phyloP scores from a whole-genome alignment of 345 rosid genomes.

The Citrus cavaleriei region DNA sequence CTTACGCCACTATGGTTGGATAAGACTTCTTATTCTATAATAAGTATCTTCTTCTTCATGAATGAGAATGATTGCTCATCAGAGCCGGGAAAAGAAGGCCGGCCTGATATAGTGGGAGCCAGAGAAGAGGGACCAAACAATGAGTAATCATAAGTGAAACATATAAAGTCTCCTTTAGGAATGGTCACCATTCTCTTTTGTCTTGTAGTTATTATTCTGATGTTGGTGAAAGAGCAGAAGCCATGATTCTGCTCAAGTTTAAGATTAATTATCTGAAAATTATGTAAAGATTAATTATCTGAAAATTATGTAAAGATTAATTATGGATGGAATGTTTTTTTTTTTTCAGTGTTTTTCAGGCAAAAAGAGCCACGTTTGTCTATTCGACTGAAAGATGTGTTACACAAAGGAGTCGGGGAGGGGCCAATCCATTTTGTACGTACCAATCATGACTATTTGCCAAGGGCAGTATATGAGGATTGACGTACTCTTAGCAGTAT shows the following conservation, averaged over 20 bases:
- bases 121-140: conserved; percentile 18
- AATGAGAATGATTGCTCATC: conserved; percentile 25
- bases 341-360: background rate
- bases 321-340: background rate
- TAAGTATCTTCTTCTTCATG: conserved; percentile 15
- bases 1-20: conserved; percentile 20
- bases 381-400: background rate
- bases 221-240: conserved; percentile 11
- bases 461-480: background rate
- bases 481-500: background rate
- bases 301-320: background rate
- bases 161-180: conserved; percentile 8
- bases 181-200: conserved; percentile 14
- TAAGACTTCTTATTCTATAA: background rate
- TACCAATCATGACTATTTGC: background rate
- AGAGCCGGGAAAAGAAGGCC: background rate
- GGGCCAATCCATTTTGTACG: background rate
- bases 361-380: background rate
- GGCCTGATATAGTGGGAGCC: conserved; percentile 12
- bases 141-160: conserved; percentile 18
- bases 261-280: conserved; percentile 8
- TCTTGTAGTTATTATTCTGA: conserved; percentile 16
- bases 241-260: conserved; percentile 10
- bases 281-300: conserved; percentile 6
- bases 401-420: background rate